Conservation (phyloP, 106 monocot species). For the Hemerocallis citrina region DNA sequence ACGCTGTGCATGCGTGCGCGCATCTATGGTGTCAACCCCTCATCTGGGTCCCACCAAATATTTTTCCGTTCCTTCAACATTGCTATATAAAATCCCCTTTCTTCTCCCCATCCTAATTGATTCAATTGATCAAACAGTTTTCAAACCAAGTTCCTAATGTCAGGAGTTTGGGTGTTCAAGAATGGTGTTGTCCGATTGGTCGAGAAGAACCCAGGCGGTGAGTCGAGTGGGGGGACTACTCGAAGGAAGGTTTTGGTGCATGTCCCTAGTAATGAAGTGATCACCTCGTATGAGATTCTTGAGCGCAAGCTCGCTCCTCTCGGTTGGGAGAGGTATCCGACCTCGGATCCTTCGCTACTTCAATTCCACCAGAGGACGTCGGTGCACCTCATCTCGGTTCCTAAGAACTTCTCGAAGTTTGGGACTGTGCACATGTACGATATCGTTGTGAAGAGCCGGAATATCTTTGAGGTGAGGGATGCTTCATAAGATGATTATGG, state of each 20-base stretch:
- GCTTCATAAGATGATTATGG: no score
- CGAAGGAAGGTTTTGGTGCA: conserved; percentile 53
- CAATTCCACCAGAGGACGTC: conserved; percentile 60
- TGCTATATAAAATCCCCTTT: no score
- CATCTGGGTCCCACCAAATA: no score
- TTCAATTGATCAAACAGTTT: no score
- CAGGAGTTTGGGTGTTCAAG: conserved; percentile 66
- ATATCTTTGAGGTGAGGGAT: conserved; percentile 69
- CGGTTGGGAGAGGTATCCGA: conserved; percentile 56
- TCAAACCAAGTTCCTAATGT: conserved; percentile 34
- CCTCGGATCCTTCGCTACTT: conserved; percentile 23
- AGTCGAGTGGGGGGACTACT: background rate
- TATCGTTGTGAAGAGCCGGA: conserved; percentile 69
- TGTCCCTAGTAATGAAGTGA: conserved; percentile 38
- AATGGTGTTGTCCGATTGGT: conserved; percentile 33
- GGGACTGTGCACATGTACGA: conserved; percentile 73
- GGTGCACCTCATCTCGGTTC: conserved; percentile 66
- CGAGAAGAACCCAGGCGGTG: conserved; percentile 19
- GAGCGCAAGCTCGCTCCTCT: conserved; percentile 34
- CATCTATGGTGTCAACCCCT: no score
- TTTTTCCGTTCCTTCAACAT: no score
- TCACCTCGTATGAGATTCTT: conserved; percentile 53
- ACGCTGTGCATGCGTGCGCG: no score
- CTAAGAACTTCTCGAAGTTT: conserved; percentile 45
- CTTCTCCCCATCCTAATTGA: no score